Base-by-base conservation (phyloP, 1,139 yeast species). In the Protomyces macrosporus region DNA sequence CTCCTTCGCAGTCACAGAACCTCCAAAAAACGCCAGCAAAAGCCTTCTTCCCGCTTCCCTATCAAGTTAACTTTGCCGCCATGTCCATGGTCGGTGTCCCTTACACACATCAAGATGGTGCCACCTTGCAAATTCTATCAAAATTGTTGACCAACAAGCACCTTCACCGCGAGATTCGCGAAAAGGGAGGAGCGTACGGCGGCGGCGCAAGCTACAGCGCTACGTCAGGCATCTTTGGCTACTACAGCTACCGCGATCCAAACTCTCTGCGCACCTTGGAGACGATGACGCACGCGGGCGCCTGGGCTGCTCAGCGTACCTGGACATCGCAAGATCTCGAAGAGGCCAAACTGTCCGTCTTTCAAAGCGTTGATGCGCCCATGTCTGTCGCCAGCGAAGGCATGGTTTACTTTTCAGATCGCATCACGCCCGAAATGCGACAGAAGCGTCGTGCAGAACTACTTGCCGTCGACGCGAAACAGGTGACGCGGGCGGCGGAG, bases 121-220 rank as follows among this genome's bases (percentile, higher is more conserved):
- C 98, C 0, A 80, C 90, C 0, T 79, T 93, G 58, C 96, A 90
- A 73, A 84, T 93, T 0, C 78, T 93, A 62, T 82, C 97, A 0
- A 95, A 88, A 70, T 75, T 93, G 64, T 76, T 91, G 69, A 86
- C 96, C 0, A 91, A 87, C 75, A 88, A 88, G 72, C 84, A 88
- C 69, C 78, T 95, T 58, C 98, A 93, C 74, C 84, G 90, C 10
- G 96, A 90, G 67, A 85, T 93, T 53, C 83, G 98, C 70, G 98
- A 93, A 74, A 85, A 93, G 71, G 97, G 97, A 67, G 98, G 98
- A 63, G 98, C 98, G 0, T 93, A 93, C 72, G 98, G 98, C 6
- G 98, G 97, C 10, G 98, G 98, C 1, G 87, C 96, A 14, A 78
- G 82, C 16, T 91, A 85, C 73, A 89, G 87, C 72, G 91, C 95